Evolutionary conservation across 164 flowering plant genomes (phyloP).

Genomic region (Stephania yunnanensis): DNA sequence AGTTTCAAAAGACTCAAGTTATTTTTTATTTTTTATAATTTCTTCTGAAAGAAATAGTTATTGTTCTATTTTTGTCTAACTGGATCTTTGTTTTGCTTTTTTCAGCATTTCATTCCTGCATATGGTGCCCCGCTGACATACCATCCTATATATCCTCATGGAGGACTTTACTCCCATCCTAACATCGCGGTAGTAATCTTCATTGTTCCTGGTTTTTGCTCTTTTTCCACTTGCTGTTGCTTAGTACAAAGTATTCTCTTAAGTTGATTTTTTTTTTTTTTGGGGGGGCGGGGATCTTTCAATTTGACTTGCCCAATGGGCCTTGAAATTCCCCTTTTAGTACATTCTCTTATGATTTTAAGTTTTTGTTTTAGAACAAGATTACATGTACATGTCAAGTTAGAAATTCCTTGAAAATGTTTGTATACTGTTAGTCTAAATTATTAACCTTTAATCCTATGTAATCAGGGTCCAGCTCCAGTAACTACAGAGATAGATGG

Average conservation of each 20-base stretch:
- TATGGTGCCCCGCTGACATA: constrained; percentile 31
- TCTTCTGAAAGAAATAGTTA: no score
- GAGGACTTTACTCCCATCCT: constrained; percentile 79
- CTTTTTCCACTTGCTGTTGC: constrained; percentile 1
- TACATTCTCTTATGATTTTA: no score
- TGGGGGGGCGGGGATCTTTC: no score
- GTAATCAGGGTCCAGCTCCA: constrained; percentile 46
- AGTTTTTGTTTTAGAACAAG: background rate
- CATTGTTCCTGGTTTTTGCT: background rate
- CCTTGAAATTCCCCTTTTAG: background rate
- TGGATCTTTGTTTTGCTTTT: constrained; percentile 23
- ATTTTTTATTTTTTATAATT: background rate
- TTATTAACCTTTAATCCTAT: constrained; percentile 6
- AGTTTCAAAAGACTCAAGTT: background rate
- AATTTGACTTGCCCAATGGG: no score
- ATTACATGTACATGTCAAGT: background rate
- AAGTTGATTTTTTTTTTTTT: background rate
- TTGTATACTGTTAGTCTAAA: background rate
- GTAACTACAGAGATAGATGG: constrained; percentile 46
- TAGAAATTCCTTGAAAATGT: background rate
- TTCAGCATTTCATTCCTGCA: constrained; percentile 66
- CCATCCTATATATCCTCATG: constrained; percentile 80
- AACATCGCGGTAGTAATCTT: constrained; percentile 53
- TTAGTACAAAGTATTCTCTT: background rate
- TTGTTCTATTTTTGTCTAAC: constrained; percentile 12